Conservation (phyloP, 768 basidiomycete genomes). For the Pisolithus microcarpus region DNA sequence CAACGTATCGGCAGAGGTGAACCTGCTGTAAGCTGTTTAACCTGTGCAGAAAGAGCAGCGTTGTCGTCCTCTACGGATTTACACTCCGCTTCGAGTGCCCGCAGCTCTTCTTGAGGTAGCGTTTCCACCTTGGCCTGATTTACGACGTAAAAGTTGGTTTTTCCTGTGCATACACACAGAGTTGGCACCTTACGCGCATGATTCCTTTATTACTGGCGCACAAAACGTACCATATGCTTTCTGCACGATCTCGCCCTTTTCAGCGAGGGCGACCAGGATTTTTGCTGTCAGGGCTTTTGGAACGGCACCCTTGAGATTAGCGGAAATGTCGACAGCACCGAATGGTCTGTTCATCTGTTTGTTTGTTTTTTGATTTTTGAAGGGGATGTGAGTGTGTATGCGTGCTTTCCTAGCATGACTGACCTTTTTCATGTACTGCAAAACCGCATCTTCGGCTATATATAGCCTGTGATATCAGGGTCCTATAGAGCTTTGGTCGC, state of each 20-base stretch:
- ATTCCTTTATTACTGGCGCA: constrained; percentile 2
- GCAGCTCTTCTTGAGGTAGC: constrained; percentile 54
- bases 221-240: constrained; percentile 66
- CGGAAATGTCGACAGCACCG: constrained; percentile 85
- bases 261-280: constrained; percentile 73
- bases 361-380: neutral
- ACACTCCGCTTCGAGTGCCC: constrained; percentile 52
- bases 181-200: neutral
- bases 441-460: constrained; percentile 65
- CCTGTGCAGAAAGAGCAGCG: constrained; percentile 41
- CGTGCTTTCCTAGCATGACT: constrained; percentile 1
- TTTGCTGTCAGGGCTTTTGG: constrained; percentile 82
- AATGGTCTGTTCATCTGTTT: constrained; percentile 87
- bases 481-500: neutral
- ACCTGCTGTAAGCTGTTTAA: constrained; percentile 38
- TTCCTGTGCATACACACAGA: constrained; percentile 40
- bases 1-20: neutral
- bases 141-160: constrained; percentile 80
- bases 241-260: constrained; percentile 73
- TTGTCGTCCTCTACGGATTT: constrained; percentile 54
- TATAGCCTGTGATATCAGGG: neutral
- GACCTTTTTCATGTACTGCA: constrained; percentile 76
- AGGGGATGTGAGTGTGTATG: constrained; percentile 3
- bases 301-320: constrained; percentile 85
- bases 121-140: constrained; percentile 70